phyloP scores from a whole-genome alignment of 495 filamentous ascomycete genomes.

The Pseudoneurospora amorphoporcata region DNA sequence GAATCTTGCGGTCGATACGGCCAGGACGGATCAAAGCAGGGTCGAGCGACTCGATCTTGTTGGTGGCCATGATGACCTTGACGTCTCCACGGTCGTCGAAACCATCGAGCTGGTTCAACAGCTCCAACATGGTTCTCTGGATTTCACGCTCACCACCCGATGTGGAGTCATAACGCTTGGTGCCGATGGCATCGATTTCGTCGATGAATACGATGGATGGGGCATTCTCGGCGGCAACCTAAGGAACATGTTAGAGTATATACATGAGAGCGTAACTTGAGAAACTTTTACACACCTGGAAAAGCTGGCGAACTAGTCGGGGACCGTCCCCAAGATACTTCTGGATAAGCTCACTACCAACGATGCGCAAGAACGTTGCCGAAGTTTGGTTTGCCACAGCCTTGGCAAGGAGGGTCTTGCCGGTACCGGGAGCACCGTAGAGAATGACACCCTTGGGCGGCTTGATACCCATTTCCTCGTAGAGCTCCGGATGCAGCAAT shows the following conservation, averaged over 20 bases:
- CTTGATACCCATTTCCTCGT: conserved; percentile 99
- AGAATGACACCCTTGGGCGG: conserved; percentile 99
- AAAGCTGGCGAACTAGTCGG: conserved; percentile 88
- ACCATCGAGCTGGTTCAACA: conserved; percentile 96
- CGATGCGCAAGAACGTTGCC: conserved; percentile 95
- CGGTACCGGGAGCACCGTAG: conserved; percentile 93
- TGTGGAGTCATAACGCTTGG: conserved; percentile 96
- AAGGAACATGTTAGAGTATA: conserved; percentile 11
- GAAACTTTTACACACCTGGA: conserved; percentile 48
- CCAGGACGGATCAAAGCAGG: conserved; percentile 93
- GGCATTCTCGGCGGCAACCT: conserved; percentile 89
- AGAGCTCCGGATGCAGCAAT: conserved; percentile 90
- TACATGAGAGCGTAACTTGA: background rate
- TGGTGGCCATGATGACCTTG: conserved; percentile 99
- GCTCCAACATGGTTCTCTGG: conserved; percentile 96
- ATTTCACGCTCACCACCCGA: conserved; percentile 96
- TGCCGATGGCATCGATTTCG: conserved; percentile 98
- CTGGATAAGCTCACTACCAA: conserved; percentile 95
- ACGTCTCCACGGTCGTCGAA: conserved; percentile 99
- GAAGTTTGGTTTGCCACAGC: conserved; percentile 98
- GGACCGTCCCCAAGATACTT: conserved; percentile 98
- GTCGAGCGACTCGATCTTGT: conserved; percentile 98
- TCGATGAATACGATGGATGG: conserved; percentile 99
- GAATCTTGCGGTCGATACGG: conserved; percentile 97
- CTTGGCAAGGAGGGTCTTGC: conserved; percentile 95